These are phyloP conservation scores for Punctularia strigosozonata DNA, from an alignment of 768 basidiomycete genomes.

Conservation along the genomic window DNA sequence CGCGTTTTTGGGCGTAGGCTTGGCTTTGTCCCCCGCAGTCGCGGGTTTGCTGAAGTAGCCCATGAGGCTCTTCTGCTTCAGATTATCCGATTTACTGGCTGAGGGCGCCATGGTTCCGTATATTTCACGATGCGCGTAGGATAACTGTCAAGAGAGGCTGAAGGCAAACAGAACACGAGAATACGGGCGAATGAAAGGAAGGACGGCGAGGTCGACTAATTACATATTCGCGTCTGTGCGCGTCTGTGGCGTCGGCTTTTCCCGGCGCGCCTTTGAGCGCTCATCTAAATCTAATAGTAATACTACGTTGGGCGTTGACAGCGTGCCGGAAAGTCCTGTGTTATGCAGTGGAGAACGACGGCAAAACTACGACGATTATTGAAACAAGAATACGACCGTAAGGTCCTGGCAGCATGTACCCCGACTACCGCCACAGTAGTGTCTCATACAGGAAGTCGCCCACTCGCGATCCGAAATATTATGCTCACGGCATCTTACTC, in stretches of 20 bases:
- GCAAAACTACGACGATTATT: constrained; percentile 35
- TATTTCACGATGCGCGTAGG: neutral
- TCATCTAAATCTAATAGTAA: constrained; percentile 17
- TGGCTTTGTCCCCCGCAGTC: neutral
- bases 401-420: constrained; percentile 1
- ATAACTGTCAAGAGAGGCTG: neutral
- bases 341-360: constrained; percentile 40
- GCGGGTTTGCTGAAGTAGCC: constrained; percentile 41
- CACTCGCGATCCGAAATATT: too few species aligned
- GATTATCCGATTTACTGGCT: constrained; percentile 10
- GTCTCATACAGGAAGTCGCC: too few species aligned
- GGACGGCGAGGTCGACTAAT: neutral
- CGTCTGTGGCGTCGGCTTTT: neutral
- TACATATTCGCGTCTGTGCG: neutral
- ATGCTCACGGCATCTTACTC: too few species aligned
- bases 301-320: constrained; percentile 12
- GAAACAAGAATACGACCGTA: constrained; percentile 17
- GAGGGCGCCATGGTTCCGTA: neutral
- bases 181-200: too few species aligned
- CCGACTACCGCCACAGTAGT: too few species aligned
- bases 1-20: constrained; percentile 3
- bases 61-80: constrained; percentile 67
- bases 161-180: too few species aligned
- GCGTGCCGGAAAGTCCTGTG: constrained; percentile 14
- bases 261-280: constrained; percentile 15